Conservation (phyloP, 768 basidiomycete species). For the Fibroporia radiculosa region DNA sequence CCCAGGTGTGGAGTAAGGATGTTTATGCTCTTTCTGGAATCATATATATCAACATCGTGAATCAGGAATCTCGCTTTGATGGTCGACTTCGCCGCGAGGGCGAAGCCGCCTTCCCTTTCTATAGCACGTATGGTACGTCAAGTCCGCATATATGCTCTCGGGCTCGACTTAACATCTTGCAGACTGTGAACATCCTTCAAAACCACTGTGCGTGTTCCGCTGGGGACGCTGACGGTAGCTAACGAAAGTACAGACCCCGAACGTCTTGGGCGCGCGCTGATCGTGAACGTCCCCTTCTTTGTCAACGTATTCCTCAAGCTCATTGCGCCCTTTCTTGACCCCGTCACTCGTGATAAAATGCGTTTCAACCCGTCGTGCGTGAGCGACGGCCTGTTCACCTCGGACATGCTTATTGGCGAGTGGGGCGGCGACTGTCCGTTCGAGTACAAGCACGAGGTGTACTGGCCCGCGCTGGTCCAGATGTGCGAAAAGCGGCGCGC, state of each 20-base stretch:
- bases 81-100: slow-evolving; percentile 71
- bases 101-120: slow-evolving; percentile 43
- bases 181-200: slow-evolving; percentile 51
- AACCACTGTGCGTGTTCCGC: slow-evolving; percentile 40
- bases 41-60: not conserved
- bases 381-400: slow-evolving; percentile 58
- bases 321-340: slow-evolving; percentile 78
- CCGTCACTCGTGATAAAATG: slow-evolving; percentile 68
- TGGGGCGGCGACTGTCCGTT: slow-evolving; percentile 69
- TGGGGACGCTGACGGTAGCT: not conserved
- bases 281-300: slow-evolving; percentile 78
- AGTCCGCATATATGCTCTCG: not conserved
- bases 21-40: not conserved
- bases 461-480: slow-evolving; percentile 61
- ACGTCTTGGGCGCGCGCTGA: slow-evolving; percentile 65
- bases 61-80: slow-evolving; percentile 59
- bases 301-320: slow-evolving; percentile 70
- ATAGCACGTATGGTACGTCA: slow-evolving; percentile 29
- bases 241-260: slow-evolving; percentile 46
- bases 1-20: slow-evolving; percentile 77
- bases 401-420: slow-evolving; percentile 62
- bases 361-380: slow-evolving; percentile 66
- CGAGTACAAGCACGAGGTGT: slow-evolving; percentile 65
- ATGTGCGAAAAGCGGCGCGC: slow-evolving; percentile 44
- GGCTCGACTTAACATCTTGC: not conserved